Base-by-base conservation (phyloP, 73 alveolate genomes). In the Diophrys appendiculata region DNA sequence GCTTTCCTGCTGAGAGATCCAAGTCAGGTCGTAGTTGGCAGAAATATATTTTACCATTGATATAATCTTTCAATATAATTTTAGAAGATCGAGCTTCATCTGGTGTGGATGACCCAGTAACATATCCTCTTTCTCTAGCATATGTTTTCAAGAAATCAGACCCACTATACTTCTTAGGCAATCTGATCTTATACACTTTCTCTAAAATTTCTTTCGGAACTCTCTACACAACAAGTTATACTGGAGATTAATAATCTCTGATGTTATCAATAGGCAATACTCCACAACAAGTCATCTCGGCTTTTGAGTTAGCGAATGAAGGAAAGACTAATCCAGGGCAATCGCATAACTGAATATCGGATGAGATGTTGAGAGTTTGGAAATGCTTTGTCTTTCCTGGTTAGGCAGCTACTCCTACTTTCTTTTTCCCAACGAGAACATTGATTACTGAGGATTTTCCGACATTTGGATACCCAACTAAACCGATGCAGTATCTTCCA, bases 301-400 rank as follows among this genome's bases (percentile, higher is more conserved):
- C 99, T 81, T 96, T 95, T 11, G 99, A 89, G 65, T 96, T 75
- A 29, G 98, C 91, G 72, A 97, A 95, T 35, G 98, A 90, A 23
- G 99, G 99, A 73, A 97, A 97, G 53, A 97, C 98, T 18, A 97
- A 91, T 11, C 99, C 99, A 29, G 99, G 99, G 84, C 99, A 97
- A 90, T 97, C 99, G 67, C 98, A 91, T 74, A 97, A 83, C 73
- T 96, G 84, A 56, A 95, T 73, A 69, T 92, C 89, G 75, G 78
- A 89, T 29, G 70, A 90, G 35, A 97, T 86, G 76, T 79, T 87
- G 35, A 96, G 80, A 2, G 99, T 97, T 74, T 97, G 95, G 82
- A 96, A 96, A 82, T 97, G 99, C 87, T 97, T 97, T 3, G 99
- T 97, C 78, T 96, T 95, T 24, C 99, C 99, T 22, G 99, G 99